Base-by-base conservation (phyloP, 1,284 basidiomycete genomes). In the Apiotrichum porosum region DNA sequence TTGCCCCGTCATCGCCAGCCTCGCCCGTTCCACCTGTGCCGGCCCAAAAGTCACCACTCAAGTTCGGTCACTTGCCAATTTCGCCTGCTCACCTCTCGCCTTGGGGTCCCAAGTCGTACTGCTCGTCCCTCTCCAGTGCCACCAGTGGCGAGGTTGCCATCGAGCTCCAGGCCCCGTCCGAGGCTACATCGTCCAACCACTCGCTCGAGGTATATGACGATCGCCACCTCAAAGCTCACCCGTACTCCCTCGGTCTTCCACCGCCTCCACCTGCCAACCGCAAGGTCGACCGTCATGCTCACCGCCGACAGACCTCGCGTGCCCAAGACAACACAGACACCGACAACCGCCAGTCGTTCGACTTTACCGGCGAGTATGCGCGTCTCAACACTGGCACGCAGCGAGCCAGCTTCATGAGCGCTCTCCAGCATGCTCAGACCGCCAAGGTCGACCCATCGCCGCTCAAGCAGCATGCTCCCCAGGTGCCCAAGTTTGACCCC, bases 351-450 rank as follows among this genome's bases (percentile, higher is more conserved):
- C 82, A 80, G 59, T 86, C 84, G 1, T 92, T 91, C 57, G 88
- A 91, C 65, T 92, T 91, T 62, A 90, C 88, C 0, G 83, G 81
- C 19, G 88, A 90, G 68, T 75, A 88, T 41, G 76, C 79, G 63
- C 80, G 76, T 54, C 77, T 91, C 36, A 83, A 83, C 48, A 81
- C 83, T 58, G 84, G 84, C 22, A 15, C 66, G 3, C 81, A 81
- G 0, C 73, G 86, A 4, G 75, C 73, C 6, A 88, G 86, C 66
- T 91, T 92, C 61, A 82, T 91, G 4, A 86, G 88, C 33, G 65
- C 68, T 15, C 22, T 71, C 5, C 31, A 48, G n/a, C 37, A 26
- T 15, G 39, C 43, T 1, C 43, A 13, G 15, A 14, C 22, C 17
- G 19, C 13, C 14, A 34, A 8, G 9, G 9, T 22, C 21, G 35